phyloP scores from a whole-genome alignment of 2,329 filamentous ascomycete genomes.

The Neophaeococcomyces mojaviensis region DNA sequence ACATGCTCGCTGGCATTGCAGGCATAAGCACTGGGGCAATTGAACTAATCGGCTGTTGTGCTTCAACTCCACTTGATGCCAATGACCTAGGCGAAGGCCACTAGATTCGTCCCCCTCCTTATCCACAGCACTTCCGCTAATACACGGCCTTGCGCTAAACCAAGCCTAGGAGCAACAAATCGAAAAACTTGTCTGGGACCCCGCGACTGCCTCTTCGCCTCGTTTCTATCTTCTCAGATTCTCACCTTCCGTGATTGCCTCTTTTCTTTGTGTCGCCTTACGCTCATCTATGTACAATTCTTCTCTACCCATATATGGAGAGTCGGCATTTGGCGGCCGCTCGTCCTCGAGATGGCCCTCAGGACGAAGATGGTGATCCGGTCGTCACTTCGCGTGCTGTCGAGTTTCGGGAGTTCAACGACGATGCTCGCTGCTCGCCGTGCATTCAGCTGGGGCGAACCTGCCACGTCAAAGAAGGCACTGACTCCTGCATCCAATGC shows the following conservation, averaged over 20 bases:
- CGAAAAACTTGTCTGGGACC: too few relatives aligned
- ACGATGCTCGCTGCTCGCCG: conserved; percentile 6
- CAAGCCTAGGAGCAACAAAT: too few relatives aligned
- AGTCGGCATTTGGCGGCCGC: conserved; percentile 6
- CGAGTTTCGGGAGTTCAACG: conserved; percentile 7
- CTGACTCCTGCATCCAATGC: conserved; percentile 7
- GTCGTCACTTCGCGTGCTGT: conserved; percentile 6
- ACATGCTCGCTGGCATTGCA: too few relatives aligned
- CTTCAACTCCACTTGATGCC: too few relatives aligned
- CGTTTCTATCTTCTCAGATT: not conserved
- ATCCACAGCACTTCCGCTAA: too few relatives aligned
- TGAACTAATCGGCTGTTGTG: too few relatives aligned
- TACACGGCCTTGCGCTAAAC: too few relatives aligned
- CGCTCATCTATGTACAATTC: not conserved
- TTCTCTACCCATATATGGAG: not conserved
- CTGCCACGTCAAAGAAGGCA: conserved; percentile 7
- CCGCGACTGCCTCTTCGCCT: too few relatives aligned
- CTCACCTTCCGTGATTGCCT: not conserved
- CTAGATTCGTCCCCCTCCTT: too few relatives aligned
- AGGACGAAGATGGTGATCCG: conserved; percentile 8
- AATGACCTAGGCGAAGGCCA: too few relatives aligned
- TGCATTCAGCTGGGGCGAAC: conserved; percentile 3
- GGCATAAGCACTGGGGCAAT: too few relatives aligned
- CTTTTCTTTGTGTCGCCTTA: conserved; percentile 2
- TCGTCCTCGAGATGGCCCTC: conserved; percentile 5